phyloP scores from a whole-genome alignment of 116 monocot genomes.

The Cymodocea nodosa region DNA sequence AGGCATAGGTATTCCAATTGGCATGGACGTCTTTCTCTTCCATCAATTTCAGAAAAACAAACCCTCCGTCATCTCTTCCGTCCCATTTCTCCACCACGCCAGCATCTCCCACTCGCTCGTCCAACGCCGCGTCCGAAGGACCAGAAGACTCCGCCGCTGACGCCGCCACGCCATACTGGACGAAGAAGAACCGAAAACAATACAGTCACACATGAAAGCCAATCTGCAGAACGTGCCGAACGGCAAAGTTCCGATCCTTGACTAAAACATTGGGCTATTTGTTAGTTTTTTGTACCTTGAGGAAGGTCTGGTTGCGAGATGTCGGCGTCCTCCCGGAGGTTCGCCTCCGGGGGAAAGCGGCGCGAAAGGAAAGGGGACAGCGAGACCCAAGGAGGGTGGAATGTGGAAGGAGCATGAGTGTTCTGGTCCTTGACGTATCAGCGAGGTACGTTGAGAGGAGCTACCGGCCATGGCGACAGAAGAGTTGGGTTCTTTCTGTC shows the following conservation, averaged over 20 bases:
- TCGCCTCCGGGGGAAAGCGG: background rate
- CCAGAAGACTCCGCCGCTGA: background rate
- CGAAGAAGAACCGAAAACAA: conserved; percentile 1
- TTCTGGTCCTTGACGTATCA: background rate
- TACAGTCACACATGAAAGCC: background rate
- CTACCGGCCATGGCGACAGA: too few relatives aligned
- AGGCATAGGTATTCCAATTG: conserved; percentile 20
- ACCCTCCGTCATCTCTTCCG: background rate
- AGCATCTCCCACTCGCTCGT: background rate
- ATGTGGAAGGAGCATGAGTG: background rate
- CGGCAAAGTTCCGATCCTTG: background rate
- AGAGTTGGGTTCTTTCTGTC: too few relatives aligned
- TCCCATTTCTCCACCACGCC: too few relatives aligned
- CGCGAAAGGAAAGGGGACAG: background rate
- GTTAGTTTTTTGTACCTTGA: background rate
- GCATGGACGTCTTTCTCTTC: conserved; percentile 10
- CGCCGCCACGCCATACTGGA: background rate
- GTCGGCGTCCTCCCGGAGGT: background rate
- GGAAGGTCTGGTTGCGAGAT: background rate
- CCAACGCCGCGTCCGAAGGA: background rate
- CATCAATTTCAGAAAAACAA: conserved; percentile 3
- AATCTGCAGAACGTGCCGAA: background rate
- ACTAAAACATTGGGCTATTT: too few relatives aligned
- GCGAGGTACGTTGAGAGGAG: background rate
- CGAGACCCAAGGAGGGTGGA: background rate